Evolutionary conservation across 768 basidiomycete species (phyloP), one percentile per base, ranked within the genome.

Genomic region (Sporobolomyces pararoseus): DNA sequence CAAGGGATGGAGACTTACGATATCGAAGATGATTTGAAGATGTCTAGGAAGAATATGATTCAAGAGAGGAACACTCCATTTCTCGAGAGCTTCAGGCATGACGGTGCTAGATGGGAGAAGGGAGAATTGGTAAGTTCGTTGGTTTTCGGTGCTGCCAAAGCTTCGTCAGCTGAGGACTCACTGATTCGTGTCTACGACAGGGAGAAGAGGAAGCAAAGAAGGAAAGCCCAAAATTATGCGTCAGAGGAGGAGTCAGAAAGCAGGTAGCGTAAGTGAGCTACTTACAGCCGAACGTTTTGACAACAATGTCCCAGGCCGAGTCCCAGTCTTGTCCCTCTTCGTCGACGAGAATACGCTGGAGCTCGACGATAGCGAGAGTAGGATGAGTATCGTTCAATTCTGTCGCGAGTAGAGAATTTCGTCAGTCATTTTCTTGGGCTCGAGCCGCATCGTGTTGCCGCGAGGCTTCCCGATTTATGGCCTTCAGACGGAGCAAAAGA

Each of bases 231-330:
- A n/a, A 34, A 29, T 16, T n/a, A 53, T 6, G 52, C 25, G 25
- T 17, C 12, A 53, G 52, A 29, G 9, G 25, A 7, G 52, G 6
- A 17, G 32, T 19, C n/a, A 44, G 14, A 58, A n/a, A 39, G 53
- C 12, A 12, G 17, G 25, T 19, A 7, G 52, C 34, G 1, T 12
- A 14, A 44, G 90, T 92, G 80, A 92, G 93, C 79, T 95, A 96
- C 14, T 93, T 97, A 82, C 92, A 98, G 80, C 90, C 92, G 82
- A 96, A 94, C 3, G 90, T 91, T 78, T 88, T 88, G 61, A 86
- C 90, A 52, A 88, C 87, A 75, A 98, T 91, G 29, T 83, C 79
- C 96, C 96, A 99, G 6, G 96, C 94, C 21, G 80, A 75, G 71
- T 86, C 85, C 89, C 92, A 99, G 2, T 81, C 75, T 25, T 93